Conservation (phyloP, 306 rosid species). For the Hippophae rhamnoides region DNA sequence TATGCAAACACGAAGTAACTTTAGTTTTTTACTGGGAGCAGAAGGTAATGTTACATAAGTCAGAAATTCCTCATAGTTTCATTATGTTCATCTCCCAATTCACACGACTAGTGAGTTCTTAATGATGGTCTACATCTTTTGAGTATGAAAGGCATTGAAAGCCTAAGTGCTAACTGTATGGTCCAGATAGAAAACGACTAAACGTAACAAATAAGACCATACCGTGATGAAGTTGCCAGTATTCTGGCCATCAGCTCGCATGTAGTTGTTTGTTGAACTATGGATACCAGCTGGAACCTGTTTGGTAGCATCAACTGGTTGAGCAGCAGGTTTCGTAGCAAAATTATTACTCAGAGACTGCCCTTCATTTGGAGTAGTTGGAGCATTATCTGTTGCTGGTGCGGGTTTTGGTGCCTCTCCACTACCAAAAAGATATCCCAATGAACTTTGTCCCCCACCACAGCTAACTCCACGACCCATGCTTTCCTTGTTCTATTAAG, state of each 20-base stretch:
- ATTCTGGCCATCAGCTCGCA: constrained; percentile 85
- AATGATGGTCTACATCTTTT: not conserved
- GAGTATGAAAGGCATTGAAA: not conserved
- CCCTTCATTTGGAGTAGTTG: constrained; percentile 34
- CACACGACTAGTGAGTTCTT: no score
- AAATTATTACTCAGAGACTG: constrained; percentile 34
- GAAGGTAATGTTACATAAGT: no score
- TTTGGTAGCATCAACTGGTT: constrained; percentile 51
- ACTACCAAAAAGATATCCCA: constrained; percentile 93
- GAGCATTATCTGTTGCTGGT: constrained; percentile 15
- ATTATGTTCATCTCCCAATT: no score
- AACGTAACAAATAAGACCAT: constrained; percentile 12
- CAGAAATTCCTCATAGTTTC: no score
- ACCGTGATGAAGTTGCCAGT: constrained; percentile 96
- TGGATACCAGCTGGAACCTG: constrained; percentile 87
- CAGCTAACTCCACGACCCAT: constrained; percentile 99
- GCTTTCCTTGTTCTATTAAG: constrained; percentile 27
- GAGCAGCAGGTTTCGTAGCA: constrained; percentile 49
- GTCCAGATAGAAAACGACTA: not conserved
- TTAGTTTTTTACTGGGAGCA: no score
- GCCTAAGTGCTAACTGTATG: not conserved
- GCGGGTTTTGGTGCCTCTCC: constrained; percentile 79
- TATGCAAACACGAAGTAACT: no score
- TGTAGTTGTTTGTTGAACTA: constrained; percentile 61
- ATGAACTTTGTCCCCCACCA: constrained; percentile 96